phyloP scores from a whole-genome alignment of 306 rosid genomes.

The Sechiopsis laciniata region DNA sequence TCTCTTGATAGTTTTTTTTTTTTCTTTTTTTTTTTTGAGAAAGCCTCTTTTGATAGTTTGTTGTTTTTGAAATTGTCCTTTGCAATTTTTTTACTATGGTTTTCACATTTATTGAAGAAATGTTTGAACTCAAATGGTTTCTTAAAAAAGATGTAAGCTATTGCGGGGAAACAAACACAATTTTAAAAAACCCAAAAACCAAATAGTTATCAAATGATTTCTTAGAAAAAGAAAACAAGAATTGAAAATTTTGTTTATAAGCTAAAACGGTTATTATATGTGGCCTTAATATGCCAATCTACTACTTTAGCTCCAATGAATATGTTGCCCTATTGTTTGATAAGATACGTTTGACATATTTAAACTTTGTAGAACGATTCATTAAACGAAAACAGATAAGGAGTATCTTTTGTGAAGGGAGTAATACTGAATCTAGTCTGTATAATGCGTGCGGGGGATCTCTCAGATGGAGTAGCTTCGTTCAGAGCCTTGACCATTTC shows the following conservation, averaged over 20 bases:
- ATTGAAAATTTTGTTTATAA: neutral
- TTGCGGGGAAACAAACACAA: neutral
- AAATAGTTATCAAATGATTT: neutral
- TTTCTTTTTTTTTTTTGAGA: no score
- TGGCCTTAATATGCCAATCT: neutral
- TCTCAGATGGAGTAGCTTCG: slow-evolving; percentile 56
- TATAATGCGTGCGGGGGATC: slow-evolving; percentile 66
- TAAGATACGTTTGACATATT: neutral
- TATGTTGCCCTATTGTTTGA: neutral
- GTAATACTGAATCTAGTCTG: slow-evolving; percentile 54
- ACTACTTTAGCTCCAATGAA: neutral
- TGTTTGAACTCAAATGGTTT: neutral
- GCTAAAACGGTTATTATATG: neutral
- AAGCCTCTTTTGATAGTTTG: neutral
- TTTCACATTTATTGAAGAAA: no score
- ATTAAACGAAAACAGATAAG: neutral
- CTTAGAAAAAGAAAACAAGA: neutral
- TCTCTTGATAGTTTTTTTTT: neutral
- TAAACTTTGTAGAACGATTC: neutral
- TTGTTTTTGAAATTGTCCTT: neutral
- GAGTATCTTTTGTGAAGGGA: slow-evolving; percentile 24
- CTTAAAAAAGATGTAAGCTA: no score
- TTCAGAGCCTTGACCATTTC: slow-evolving; percentile 66
- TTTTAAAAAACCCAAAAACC: neutral
- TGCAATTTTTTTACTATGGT: no score